These are phyloP conservation scores for Friedmanniomyces simplex DNA, from an alignment of 495 filamentous ascomycete genomes.

Conservation along the genomic window DNA sequence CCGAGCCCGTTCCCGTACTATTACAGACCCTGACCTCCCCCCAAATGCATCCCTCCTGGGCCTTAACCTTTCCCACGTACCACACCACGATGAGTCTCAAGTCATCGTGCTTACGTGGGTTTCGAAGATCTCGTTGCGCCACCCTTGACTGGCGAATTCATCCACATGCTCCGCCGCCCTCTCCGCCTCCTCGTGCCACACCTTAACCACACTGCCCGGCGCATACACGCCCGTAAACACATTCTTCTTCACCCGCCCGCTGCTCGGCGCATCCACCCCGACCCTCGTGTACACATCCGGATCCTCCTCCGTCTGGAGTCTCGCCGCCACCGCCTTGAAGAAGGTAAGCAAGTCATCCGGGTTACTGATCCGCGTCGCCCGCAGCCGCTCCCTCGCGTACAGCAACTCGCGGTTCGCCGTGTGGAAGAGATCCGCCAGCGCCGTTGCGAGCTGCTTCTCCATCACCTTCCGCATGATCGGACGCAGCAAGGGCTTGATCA, in stretches of 20 bases:
- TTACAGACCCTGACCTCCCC: too few relatives aligned
- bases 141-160: constrained; percentile 55
- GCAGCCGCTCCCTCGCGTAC: constrained; percentile 73
- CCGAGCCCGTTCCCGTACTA: too few relatives aligned
- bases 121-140: constrained; percentile 83
- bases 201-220: constrained; percentile 74
- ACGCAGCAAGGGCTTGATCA: constrained; percentile 74
- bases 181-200: constrained; percentile 72
- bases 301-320: constrained; percentile 57
- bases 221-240: constrained; percentile 79
- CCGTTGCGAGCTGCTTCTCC: constrained; percentile 64
- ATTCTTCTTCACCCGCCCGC: constrained; percentile 31
- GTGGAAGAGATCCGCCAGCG: constrained; percentile 57
- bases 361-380: constrained; percentile 72
- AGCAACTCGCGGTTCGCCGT: constrained; percentile 74
- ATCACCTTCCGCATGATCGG: constrained; percentile 68
- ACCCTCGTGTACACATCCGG: constrained; percentile 63
- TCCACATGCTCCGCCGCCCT: constrained; percentile 54
- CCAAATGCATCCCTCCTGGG: too few relatives aligned
- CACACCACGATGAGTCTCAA: neutral
- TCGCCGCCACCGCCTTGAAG: constrained; percentile 65
- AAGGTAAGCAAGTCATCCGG: constrained; percentile 74
- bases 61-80: neutral
- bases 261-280: constrained; percentile 50
- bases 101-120: constrained; percentile 14